Base-by-base conservation (phyloP, 2,329 filamentous ascomycete species). In the Boeremia lycopersici region DNA sequence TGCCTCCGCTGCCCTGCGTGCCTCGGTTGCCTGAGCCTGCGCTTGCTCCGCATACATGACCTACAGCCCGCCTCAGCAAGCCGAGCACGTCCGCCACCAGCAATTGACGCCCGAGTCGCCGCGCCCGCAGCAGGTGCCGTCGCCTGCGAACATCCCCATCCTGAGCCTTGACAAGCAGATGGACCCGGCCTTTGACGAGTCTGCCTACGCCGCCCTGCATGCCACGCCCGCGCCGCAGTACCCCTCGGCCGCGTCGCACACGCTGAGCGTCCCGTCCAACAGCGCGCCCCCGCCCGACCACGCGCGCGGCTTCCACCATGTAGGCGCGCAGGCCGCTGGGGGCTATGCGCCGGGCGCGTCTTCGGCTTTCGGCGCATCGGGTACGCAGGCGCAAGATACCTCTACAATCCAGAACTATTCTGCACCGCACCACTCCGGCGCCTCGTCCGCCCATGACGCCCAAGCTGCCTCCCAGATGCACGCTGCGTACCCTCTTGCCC, bases 101-200 rank as follows among this genome's bases (percentile, higher is more conserved):
- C 83, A 83, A 62, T 77, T 88, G 69, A 88, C 86, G 70, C 88
- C 88, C 61, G 84, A 88, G 70, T 89, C 86, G 71, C 88, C 88
- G 69, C 86, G 87, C 66, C 88, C 88, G 63, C 76, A 89, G 65
- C 86, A 89, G 74, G 79, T 87, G 62, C 82, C 87, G 62, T 84
- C 87, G 74, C 86, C 87, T 48, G 82, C 85, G 64, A 88, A 85
- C 63, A 89, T 90, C 56, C 86, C 87, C 53, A 83, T 90, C 49
- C 62, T 49, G 79, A 50, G 45, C 25, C 60, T 90, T 68, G 82
- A 86, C 70, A 86, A 87, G 71, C 86, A 89, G 77, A 90, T 86
- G 83, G 87, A 90, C 76, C 85, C 86, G 49, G 78, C 83, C 64
- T 88, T 89, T 79, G 87, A 88, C 76, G 86, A 88, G 72, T 85